phyloP scores from a whole-genome alignment of 352 stramenopile genomes.

The Pythium sukuiense region DNA sequence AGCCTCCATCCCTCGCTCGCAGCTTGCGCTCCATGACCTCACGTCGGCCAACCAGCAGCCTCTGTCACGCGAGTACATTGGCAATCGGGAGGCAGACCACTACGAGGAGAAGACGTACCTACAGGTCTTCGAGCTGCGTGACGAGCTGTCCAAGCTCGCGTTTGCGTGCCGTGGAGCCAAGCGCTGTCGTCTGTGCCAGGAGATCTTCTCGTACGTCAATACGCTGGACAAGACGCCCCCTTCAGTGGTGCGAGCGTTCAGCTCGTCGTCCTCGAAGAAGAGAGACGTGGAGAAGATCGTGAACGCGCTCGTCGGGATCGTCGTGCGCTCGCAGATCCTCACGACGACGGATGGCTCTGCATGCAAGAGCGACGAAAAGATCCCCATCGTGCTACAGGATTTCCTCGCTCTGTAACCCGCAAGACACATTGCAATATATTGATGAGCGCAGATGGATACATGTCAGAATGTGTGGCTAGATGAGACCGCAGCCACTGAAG shows the following conservation, averaged over 20 bases:
- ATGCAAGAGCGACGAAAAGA: conserved; percentile 20
- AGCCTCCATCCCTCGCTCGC: conserved; percentile 11
- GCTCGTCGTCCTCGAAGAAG: conserved; percentile 18
- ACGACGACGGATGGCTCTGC: neutral
- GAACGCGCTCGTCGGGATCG: conserved; percentile 21
- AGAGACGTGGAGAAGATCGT: conserved; percentile 12
- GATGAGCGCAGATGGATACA: neutral
- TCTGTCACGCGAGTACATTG: conserved; percentile 7
- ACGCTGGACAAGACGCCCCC: conserved; percentile 17
- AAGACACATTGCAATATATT: neutral
- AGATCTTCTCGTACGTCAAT: conserved; percentile 17
- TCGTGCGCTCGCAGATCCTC: conserved; percentile 18
- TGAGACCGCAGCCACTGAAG: conserved; percentile 4
- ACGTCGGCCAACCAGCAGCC: neutral
- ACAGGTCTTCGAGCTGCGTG: conserved; percentile 15
- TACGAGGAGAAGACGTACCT: conserved; percentile 19
- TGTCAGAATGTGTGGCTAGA: conserved; percentile 1
- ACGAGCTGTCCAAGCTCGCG: conserved; percentile 10
- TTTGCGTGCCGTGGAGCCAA: conserved; percentile 18
- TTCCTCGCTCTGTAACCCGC: neutral
- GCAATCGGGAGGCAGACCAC: conserved; percentile 5
- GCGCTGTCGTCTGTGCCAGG: conserved; percentile 22
- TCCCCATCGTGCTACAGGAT: conserved; percentile 7
- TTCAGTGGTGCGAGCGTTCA: conserved; percentile 16
- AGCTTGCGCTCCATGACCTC: conserved; percentile 10